Conservation (phyloP, 2,329 filamentous ascomycete species). For the Lanzia echinophila region DNA sequence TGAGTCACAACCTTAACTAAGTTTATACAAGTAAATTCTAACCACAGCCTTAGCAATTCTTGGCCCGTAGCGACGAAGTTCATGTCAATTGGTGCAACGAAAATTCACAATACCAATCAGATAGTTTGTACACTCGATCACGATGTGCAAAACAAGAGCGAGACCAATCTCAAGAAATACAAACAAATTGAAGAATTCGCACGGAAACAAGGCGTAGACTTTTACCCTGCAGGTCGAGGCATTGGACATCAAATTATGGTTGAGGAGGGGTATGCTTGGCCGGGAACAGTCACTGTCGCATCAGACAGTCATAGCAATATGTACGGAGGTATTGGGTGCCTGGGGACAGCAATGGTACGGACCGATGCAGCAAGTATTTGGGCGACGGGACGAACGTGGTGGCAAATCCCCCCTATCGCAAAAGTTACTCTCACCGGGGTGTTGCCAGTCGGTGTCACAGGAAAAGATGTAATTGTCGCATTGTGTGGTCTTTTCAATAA, state of each 20-base stretch:
- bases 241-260: conserved; percentile 94
- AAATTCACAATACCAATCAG: conserved; percentile 64
- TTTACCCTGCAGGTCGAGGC: conserved; percentile 69
- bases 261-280: conserved; percentile 80
- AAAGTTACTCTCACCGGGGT: conserved; percentile 71
- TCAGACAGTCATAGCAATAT: conserved; percentile 73
- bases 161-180: conserved; percentile 79
- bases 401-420: conserved; percentile 78
- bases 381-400: conserved; percentile 81
- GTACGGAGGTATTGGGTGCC: conserved; percentile 72
- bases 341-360: conserved; percentile 76
- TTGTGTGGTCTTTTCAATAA: conserved; percentile 81
- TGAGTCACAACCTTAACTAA: not conserved
- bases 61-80: conserved; percentile 72
- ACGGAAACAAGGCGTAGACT: conserved; percentile 65
- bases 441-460: conserved; percentile 73
- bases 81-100: conserved; percentile 72
- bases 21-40: not conserved
- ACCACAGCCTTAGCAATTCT: conserved; percentile 44
- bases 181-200: conserved; percentile 76
- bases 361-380: conserved; percentile 84
- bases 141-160: conserved; percentile 77
- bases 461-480: conserved; percentile 90
- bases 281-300: conserved; percentile 74
- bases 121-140: conserved; percentile 82